phyloP scores from a whole-genome alignment of 192 early-diverging fungal species.

The Podila horticola region DNA sequence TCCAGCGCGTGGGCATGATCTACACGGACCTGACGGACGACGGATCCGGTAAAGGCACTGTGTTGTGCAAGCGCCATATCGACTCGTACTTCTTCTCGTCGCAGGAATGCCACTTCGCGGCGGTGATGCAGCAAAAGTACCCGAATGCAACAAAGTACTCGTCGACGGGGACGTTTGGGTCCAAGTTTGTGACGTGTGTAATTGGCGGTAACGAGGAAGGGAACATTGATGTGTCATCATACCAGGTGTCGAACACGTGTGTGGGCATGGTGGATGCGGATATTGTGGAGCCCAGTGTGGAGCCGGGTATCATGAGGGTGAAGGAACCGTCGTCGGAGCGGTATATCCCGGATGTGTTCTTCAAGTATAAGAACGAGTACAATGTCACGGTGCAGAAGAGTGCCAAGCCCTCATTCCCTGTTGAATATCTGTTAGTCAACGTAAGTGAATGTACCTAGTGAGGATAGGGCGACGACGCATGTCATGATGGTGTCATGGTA shows the following conservation, averaged over 20 bases:
- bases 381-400: conserved; percentile 84
- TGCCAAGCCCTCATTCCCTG: conserved; percentile 96
- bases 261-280: conserved; percentile 92
- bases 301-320: conserved; percentile 89
- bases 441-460: conserved; percentile 56
- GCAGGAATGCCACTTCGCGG: conserved; percentile 87
- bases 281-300: conserved; percentile 89
- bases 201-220: conserved; percentile 91
- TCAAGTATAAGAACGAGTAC: conserved; percentile 97
- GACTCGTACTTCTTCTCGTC: conserved; percentile 95
- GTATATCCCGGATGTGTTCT: conserved; percentile 98
- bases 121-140: conserved; percentile 82
- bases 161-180: conserved; percentile 82
- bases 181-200: conserved; percentile 95
- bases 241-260: conserved; percentile 92
- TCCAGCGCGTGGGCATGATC: conserved; percentile 85
- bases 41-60: conserved; percentile 79
- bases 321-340: conserved; percentile 73
- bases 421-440: conserved; percentile 96
- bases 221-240: conserved; percentile 85
- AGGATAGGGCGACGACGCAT: no score
- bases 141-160: conserved; percentile 80
- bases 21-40: conserved; percentile 94
- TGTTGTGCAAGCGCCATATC: conserved; percentile 88
- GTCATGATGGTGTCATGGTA: background rate